Conservation (phyloP, 2,329 filamentous ascomycete species). For the Aureobasidium lini region DNA sequence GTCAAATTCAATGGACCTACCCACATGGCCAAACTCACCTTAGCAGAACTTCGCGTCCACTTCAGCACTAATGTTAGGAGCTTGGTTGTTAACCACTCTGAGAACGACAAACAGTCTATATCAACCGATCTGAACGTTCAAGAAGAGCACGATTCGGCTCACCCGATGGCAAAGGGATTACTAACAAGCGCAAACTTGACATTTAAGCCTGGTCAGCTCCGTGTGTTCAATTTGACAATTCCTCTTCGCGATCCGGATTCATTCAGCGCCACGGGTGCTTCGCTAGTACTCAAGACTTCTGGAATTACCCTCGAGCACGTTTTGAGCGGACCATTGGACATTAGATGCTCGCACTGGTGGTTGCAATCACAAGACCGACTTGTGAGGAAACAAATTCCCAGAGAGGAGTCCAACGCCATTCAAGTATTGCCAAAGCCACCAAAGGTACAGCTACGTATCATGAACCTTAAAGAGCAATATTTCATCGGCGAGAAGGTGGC, state of each 20-base stretch:
- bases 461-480: constrained; percentile 60
- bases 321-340: constrained; percentile 31
- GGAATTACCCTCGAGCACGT: constrained; percentile 62
- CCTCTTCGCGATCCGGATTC: constrained; percentile 77
- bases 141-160: constrained; percentile 12
- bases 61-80: constrained; percentile 8
- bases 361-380: constrained; percentile 28
- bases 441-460: constrained; percentile 70
- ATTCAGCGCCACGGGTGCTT: constrained; percentile 57
- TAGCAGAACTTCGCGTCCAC: constrained; percentile 10
- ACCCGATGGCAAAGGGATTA: constrained; percentile 30
- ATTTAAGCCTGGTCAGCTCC: constrained; percentile 58
- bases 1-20: neutral
- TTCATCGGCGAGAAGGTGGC: constrained; percentile 75
- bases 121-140: constrained; percentile 1
- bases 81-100: constrained; percentile 6
- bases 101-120: neutral
- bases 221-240: constrained; percentile 63
- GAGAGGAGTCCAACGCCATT: constrained; percentile 48
- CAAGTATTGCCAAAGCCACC: constrained; percentile 82
- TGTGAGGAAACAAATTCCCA: constrained; percentile 33
- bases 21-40: neutral
- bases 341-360: constrained; percentile 15
- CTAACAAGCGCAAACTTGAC: constrained; percentile 56
- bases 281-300: constrained; percentile 55